Evolutionary conservation across 768 basidiomycete species (phyloP).

Genomic region (Roridomyces roridus): DNA sequence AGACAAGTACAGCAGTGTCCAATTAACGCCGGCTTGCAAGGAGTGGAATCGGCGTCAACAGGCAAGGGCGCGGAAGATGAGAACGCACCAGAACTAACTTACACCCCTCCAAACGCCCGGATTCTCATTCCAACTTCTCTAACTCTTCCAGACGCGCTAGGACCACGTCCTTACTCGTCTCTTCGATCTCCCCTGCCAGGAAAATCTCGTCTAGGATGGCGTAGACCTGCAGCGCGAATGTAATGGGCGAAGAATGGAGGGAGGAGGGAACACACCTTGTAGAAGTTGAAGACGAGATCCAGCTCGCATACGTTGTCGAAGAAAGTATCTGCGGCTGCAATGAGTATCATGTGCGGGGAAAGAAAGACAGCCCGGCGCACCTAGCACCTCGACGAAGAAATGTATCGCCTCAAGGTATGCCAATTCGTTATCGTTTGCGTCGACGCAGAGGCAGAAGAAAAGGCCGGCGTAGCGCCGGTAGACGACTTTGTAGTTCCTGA

Average conservation of each 20-base stretch:
- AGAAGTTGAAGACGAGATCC: conserved; percentile 98
- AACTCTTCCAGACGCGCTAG: conserved; percentile 87
- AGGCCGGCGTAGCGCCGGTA: conserved; percentile 97
- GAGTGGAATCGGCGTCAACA: too few relatives aligned
- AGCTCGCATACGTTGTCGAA: conserved; percentile 99
- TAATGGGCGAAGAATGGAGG: neutral
- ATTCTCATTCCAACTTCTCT: conserved; percentile 89
- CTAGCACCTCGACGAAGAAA: conserved; percentile 96
- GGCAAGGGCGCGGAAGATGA: too few relatives aligned
- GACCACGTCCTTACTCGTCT: conserved; percentile 97
- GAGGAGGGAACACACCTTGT: conserved; percentile 81
- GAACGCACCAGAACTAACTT: too few relatives aligned
- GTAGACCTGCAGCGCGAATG: conserved; percentile 70
- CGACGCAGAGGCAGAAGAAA: conserved; percentile 97
- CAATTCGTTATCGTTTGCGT: conserved; percentile 97
- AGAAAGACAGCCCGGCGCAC: conserved; percentile 55
- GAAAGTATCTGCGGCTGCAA: conserved; percentile 77
- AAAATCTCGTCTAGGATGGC: conserved; percentile 99
- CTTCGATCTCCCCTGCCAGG: conserved; percentile 97
- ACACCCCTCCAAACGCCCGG: too few relatives aligned
- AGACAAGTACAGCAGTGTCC: too few relatives aligned
- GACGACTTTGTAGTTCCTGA: conserved; percentile 96
- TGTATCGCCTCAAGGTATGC: conserved; percentile 98
- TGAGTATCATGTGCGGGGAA: conserved; percentile 4
- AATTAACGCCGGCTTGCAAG: too few relatives aligned